Evolutionary conservation across 305 asterid genomes (phyloP), one percentile per base, ranked within the genome.

Genomic region (Fraxinus greggii): DNA sequence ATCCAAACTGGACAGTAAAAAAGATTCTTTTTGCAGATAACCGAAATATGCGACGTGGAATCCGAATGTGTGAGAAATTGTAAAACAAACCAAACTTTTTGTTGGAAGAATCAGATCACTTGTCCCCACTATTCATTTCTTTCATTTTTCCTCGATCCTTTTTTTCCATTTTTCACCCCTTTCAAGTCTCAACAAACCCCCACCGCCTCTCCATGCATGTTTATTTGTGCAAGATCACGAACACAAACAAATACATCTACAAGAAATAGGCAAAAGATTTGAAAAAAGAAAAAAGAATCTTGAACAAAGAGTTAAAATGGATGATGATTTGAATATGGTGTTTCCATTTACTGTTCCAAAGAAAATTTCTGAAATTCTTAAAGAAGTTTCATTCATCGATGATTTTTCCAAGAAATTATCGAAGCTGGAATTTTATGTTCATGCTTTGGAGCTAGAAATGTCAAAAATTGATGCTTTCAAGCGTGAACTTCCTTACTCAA

Each of bases 401-500:
- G 91, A 90, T 84, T 65, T 83, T 42, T 77, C 91, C 56, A 51
- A 61, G 81, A 89, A 88, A 79, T 76, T 86, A 10, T 79, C 87
- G 19, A 86, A 79, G 83, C 81, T 92, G 2, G 89, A 84, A 10
- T 81, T 81, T 3, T 77, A 84, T 82, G 59, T 89, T 61, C 70
- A 40, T 33, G 54, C 79, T 13, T 77, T 91, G 86, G 89, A 89
- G 84, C 85, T 88, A n/a, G 97, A 92, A 82, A 74, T 88, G 84
- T 83, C 48, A 38, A 92, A 90, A 85, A 78, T 91, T 1, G 88
- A 85, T 45, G 91, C 85, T 48, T 90, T 91, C 77, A 83, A 87
- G 81, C 93, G 93, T 23, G 95, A 92, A 79, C 86, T 93, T 29
- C 98, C 97, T 32, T 78, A 79, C 81, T 89, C 90, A 89, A 87